Percentiles rank a stretch among this genome's conserved stretches.
Conservation (phyloP, 306 rosid species). For the Medicago ruthenica region DNA sequence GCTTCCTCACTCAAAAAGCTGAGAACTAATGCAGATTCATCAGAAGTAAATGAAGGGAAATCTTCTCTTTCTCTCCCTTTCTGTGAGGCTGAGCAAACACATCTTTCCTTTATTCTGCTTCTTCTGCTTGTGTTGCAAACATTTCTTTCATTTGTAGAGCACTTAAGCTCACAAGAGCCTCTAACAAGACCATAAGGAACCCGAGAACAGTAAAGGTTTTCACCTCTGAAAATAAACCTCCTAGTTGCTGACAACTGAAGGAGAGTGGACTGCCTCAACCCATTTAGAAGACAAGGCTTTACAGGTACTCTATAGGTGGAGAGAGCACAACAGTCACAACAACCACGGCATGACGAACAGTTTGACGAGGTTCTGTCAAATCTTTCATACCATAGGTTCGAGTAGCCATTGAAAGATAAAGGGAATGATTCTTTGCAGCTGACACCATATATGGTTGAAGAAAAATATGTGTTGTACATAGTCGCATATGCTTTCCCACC, state of each 20-base stretch:
- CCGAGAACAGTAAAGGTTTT: conserved; percentile 52
- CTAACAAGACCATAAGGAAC: conserved; percentile 51
- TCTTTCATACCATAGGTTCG: conserved; percentile 62
- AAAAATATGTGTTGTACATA: conserved; percentile 65
- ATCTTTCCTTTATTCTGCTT: conserved; percentile 54
- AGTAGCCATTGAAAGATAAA: conserved; percentile 61
- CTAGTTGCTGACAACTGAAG: conserved; percentile 77
- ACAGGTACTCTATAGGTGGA: conserved; percentile 54
- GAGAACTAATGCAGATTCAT: conserved; percentile 67
- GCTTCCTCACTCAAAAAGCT: conserved; percentile 77
- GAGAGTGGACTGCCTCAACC: conserved; percentile 80
- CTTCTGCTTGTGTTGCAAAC: conserved; percentile 51
- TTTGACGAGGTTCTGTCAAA: conserved; percentile 58
- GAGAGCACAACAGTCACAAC: conserved; percentile 58
- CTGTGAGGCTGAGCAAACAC: conserved; percentile 47
- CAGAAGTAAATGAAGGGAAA: conserved; percentile 46
- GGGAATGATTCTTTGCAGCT: conserved; percentile 61
- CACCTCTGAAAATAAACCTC: conserved; percentile 65
- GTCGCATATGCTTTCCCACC: conserved; percentile 30
- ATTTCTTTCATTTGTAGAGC: conserved; percentile 51
- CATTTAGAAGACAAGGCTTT: conserved; percentile 57
- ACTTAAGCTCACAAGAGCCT: conserved; percentile 53
- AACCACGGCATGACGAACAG: conserved; percentile 49
- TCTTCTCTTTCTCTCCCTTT: conserved; percentile 49
- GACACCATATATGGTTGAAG: conserved; percentile 64